Evolutionary conservation across 2,329 filamentous ascomycete species (phyloP), one percentile per base, ranked within the genome.

Genomic region (Cladosporium sp.): DNA sequence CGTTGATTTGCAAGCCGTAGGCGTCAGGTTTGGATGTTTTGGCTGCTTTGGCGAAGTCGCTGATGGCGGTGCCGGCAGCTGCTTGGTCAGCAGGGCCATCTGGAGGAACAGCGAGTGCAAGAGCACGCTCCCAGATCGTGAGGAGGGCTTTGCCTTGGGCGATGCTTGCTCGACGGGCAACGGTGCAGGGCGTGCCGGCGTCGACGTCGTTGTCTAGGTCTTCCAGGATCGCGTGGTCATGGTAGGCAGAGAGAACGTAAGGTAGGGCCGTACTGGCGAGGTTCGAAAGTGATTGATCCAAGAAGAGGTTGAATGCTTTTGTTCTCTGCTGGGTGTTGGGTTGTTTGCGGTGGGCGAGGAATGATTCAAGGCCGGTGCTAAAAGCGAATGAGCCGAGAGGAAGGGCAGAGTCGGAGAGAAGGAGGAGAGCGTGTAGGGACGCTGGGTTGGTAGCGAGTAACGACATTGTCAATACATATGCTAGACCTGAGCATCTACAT

Each of bases 351-450:
- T 95, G 91, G 3, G 89, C 89, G 21, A 93, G 86, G 76, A 90
- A 94, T 48, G 91, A 94, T 79, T 95, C 91, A 18, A 95, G 85
- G 3, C 91, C 91, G 70, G 87, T 90, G 81, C 88, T 91, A 81
- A 94, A 95, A 72, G 91, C 91, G 79, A 95, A 95, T n/a, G 91
- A 92, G 65, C 91, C 91, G 0, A 95, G 83, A 0, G 91, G 91
- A 2, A 95, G 86, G 16, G 91, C 90, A 1, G 91, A 93, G 81
- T 95, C 91, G 57, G 91, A 87, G 58, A 94, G 87, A 3, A 95
- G 83, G 34, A 94, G 86, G 43, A 93, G 85, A 69, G 90, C 89
- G 77, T 94, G 91, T 30, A 84, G 75, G 26, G 77, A 70, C 34
- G 69, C 48, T n/a, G 56, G 56, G 13, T 58, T 58, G 30, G 54